These are phyloP conservation scores for Volutella citrinella DNA, from an alignment of 2,329 filamentous ascomycete genomes.

Conservation along the genomic window DNA sequence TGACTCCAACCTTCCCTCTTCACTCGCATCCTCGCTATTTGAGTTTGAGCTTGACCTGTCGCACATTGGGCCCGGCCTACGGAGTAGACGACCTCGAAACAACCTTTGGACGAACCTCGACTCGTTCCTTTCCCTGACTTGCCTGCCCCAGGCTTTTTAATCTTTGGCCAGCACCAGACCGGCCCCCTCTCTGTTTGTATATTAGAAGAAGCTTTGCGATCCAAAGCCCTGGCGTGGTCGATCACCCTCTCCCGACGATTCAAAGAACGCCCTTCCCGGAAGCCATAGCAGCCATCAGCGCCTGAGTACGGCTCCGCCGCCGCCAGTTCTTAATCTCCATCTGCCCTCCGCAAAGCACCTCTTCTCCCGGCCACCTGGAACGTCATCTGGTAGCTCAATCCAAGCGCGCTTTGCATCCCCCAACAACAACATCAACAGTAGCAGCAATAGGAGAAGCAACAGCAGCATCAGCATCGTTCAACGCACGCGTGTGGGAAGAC, in stretches of 20 bases:
- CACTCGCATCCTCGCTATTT: constrained; percentile 5
- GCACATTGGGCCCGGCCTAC: no score
- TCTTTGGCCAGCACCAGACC: constrained; percentile 3
- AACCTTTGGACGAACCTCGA: no score
- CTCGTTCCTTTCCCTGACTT: constrained; percentile 9
- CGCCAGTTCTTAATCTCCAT: constrained; percentile 1
- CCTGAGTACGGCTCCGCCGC: constrained; percentile 6
- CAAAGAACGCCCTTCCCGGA: constrained; percentile 14
- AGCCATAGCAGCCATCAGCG: constrained; percentile 9
- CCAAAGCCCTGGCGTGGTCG: constrained; percentile 7
- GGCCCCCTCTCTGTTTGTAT: constrained; percentile 6
- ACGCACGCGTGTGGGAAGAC: constrained; percentile 1
- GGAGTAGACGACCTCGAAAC: background rate
- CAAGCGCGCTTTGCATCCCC: no score
- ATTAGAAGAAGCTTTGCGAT: constrained; percentile 12
- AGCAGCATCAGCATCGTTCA: constrained; percentile 7
- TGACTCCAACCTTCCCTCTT: constrained; percentile 9
- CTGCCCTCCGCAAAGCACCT: background rate
- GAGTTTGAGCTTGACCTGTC: constrained; percentile 14
- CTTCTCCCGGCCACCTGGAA: background rate
- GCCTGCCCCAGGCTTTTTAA: constrained; percentile 3
- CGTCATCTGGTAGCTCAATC: no score
- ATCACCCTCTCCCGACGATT: constrained; percentile 10
- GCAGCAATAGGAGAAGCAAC: background rate
- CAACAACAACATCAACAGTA: constrained; percentile 4